Base-by-base conservation (phyloP, 805 yeast species). In the Candida multigemmis region DNA sequence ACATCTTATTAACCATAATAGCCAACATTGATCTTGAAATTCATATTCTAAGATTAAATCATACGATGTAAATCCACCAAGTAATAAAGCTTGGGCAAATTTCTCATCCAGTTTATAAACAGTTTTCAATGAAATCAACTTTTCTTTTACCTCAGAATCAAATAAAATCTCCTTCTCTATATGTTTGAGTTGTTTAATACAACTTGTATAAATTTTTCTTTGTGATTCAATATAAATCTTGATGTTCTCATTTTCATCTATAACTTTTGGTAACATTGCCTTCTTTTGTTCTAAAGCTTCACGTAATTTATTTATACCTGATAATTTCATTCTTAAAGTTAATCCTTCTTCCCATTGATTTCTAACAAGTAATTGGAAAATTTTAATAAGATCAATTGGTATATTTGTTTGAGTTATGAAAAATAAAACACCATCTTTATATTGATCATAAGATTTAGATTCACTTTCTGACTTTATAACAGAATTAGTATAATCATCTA, bases 1-100 rank as follows among this genome's bases (percentile, higher is more conserved):
- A 31, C 71, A 66, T 38, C 85, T 60, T 19, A 80, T 69, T 14
- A 80, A 54, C 72, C 78, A 81, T 21, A 81, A 48, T 12, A 77
- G 46, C 48, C 81, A 55, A 2, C 69, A 67, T 37, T 76, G 79
- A 30, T 75, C 77, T 31, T 73, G 52, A 24, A 73, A 60, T 22
- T 64, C 58, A 22, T 68, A 56, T 3, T 49, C 58, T 2, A 65
- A 41, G 10, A 80, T 40, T 24, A 70, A 74, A 4, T 71, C 76
- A 38, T 65, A 74, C 12, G 62, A 58, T 3, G 67, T 48, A 7
- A 73, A 62, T 6, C 85, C 87, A 1, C 71, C 55, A 14, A 74
- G 47, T 8, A 74, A 46, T 13, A 80, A 48, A 3, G 82, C 64
- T 34, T 69, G 69, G 14, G 68, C 65, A 37, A 77, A 73, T 19